Percentiles rank a stretch among this genome's conserved stretches.
Conservation (phyloP, 352 stramenopile genomes). For the Pythium vanterpoolii region DNA sequence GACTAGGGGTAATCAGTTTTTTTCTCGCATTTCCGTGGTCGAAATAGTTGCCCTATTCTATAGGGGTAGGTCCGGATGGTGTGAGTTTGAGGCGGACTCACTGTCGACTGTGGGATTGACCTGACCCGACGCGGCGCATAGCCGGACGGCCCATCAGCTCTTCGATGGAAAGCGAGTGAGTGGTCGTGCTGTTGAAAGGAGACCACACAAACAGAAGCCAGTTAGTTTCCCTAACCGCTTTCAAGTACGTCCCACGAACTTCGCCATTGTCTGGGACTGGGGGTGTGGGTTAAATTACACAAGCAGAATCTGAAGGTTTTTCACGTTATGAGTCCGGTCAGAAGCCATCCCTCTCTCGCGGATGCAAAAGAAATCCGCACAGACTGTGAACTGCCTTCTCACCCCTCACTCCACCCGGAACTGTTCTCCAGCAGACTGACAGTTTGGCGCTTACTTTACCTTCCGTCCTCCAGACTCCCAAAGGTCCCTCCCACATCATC, state of each 20-base stretch:
- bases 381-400: not conserved
- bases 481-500: not conserved
- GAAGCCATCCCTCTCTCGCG: not conserved
- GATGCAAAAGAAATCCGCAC: not conserved
- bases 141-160: slow-evolving; percentile 5
- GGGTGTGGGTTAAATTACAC: too few species aligned
- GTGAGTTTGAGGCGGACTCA: not conserved
- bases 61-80: too few species aligned
- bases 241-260: not conserved
- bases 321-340: not conserved
- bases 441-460: not conserved
- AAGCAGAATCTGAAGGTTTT: not conserved
- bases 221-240: slow-evolving; percentile 13
- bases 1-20: not conserved
- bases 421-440: not conserved
- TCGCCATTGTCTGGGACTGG: not conserved
- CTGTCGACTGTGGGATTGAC: slow-evolving; percentile 3
- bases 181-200: not conserved
- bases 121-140: slow-evolving; percentile 1
- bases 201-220: slow-evolving; percentile 11
- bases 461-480: not conserved
- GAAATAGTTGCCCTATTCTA: not conserved
- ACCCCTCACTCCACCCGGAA: not conserved
- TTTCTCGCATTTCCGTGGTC: not conserved
- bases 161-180: not conserved